Evolutionary conservation across 495 filamentous ascomycete species (phyloP).

Genomic region (Penicillium antarcticum): DNA sequence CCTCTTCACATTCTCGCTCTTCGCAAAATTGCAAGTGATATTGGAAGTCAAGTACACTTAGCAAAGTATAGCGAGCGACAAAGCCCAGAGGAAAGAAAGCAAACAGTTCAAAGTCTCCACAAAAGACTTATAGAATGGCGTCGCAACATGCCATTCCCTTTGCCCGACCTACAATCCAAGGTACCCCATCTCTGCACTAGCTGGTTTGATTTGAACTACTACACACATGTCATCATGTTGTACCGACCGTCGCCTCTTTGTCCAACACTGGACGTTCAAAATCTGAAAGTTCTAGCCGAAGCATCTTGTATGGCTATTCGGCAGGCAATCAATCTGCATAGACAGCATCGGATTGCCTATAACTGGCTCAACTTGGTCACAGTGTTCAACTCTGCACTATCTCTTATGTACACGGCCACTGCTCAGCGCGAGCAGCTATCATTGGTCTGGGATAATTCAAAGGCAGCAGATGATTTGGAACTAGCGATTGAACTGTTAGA

Average conservation of each 20-base stretch:
- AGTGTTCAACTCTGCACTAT: conserved; percentile 33
- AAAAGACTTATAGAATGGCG: conserved; percentile 35
- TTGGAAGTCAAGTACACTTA: conserved; percentile 26
- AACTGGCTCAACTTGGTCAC: conserved; percentile 40
- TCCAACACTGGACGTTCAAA: conserved; percentile 23
- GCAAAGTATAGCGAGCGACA: conserved; percentile 6
- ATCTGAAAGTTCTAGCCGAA: conserved; percentile 29
- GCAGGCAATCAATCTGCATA: conserved; percentile 33
- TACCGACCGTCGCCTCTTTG: conserved; percentile 35
- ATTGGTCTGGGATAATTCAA: conserved; percentile 15
- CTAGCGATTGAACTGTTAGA: conserved; percentile 30
- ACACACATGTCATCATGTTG: conserved; percentile 34
- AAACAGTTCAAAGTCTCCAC: conserved; percentile 28
- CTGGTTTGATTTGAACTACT: conserved; percentile 44
- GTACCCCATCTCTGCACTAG: conserved; percentile 37
- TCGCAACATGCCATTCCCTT: conserved; percentile 39
- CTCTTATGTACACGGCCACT: conserved; percentile 37
- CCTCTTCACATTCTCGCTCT: conserved; percentile 37
- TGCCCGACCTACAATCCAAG: conserved; percentile 30
- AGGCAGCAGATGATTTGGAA: conserved; percentile 31
- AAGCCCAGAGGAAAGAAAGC: conserved; percentile 18
- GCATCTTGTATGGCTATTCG: conserved; percentile 35
- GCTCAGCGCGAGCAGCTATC: conserved; percentile 24
- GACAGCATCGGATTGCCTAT: conserved; percentile 34
- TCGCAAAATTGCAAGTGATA: conserved; percentile 34